phyloP scores from a whole-genome alignment of 495 filamentous ascomycete species.

The Penicillium taxi region DNA sequence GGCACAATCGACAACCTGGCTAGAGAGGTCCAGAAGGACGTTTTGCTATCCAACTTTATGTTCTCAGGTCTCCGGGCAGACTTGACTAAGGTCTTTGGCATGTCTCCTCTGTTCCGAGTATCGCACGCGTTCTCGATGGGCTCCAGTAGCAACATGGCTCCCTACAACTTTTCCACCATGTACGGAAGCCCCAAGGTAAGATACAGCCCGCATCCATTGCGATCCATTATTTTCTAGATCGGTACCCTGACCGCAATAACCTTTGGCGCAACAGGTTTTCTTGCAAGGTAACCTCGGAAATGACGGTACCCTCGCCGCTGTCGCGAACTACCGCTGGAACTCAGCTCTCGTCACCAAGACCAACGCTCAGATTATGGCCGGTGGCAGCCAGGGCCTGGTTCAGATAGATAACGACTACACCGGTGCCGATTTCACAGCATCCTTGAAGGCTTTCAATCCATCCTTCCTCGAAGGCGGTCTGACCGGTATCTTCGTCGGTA shows the following conservation, averaged over 20 bases:
- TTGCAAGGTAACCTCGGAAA: slow-evolving; percentile 93
- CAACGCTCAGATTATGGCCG: slow-evolving; percentile 68
- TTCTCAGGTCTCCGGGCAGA: slow-evolving; percentile 93
- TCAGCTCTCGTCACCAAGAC: slow-evolving; percentile 71
- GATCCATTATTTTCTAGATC: neutral
- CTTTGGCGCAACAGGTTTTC: slow-evolving; percentile 57
- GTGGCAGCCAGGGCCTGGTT: slow-evolving; percentile 61
- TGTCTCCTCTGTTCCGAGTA: slow-evolving; percentile 90
- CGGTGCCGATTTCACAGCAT: slow-evolving; percentile 85
- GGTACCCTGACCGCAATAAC: slow-evolving; percentile 2
- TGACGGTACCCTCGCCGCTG: slow-evolving; percentile 69
- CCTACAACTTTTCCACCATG: slow-evolving; percentile 88
- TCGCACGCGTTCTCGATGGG: slow-evolving; percentile 96
- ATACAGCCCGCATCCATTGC: too few species aligned
- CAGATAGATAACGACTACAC: slow-evolving; percentile 91
- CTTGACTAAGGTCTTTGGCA: slow-evolving; percentile 87
- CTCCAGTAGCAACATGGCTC: slow-evolving; percentile 67
- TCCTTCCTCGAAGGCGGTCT: slow-evolving; percentile 82
- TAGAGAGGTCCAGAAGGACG: slow-evolving; percentile 89
- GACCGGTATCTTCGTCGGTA: slow-evolving; percentile 90
- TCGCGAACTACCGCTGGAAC: slow-evolving; percentile 86
- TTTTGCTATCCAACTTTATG: slow-evolving; percentile 88
- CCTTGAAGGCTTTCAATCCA: slow-evolving; percentile 88
- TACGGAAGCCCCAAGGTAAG: slow-evolving; percentile 87
- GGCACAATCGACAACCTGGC: slow-evolving; percentile 87